Percentiles rank a stretch among this genome's conserved stretches.
phyloP scores from a whole-genome alignment of 352 stramenopile species.

The Phytophthora capsici region DNA sequence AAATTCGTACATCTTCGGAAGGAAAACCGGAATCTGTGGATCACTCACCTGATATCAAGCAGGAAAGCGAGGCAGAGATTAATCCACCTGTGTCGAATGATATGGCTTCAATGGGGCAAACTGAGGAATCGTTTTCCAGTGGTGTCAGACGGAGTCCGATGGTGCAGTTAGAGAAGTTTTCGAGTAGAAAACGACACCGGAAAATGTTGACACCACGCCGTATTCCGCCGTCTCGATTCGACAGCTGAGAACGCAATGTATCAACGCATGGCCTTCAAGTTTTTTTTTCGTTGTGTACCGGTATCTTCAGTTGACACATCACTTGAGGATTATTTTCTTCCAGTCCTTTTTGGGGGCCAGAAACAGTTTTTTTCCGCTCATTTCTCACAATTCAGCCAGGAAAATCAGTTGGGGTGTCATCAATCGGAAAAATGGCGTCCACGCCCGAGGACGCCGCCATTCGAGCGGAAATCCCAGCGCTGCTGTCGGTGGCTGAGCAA shows the following conservation, averaged over 20 bases:
- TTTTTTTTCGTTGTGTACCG: not conserved
- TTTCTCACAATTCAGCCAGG: conserved; percentile 19
- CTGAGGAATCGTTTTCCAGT: conserved; percentile 1
- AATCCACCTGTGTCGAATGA: not conserved
- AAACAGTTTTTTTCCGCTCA: conserved; percentile 24
- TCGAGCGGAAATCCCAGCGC: conserved; percentile 59
- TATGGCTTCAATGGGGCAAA: not conserved
- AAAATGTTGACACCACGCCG: conserved; percentile 57
- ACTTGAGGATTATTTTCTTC: not conserved
- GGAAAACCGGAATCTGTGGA: not conserved
- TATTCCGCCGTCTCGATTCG: conserved; percentile 45
- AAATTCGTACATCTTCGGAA: conserved; percentile 9
- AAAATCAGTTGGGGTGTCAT: conserved; percentile 23
- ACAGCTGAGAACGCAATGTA: conserved; percentile 8
- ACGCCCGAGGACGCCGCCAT: conserved; percentile 9
- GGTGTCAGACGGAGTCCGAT: not conserved
- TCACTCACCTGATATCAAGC: conserved; percentile 2
- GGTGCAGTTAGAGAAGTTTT: conserved; percentile 22
- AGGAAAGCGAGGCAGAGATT: conserved; percentile 4
- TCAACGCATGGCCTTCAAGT: conserved; percentile 1
- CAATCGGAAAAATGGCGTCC: conserved; percentile 25
- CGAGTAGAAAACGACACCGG: conserved; percentile 59
- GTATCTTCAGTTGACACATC: not conserved
- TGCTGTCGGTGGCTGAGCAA: conserved; percentile 38
- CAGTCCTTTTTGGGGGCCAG: conserved; percentile 6